Percentiles rank a stretch among this genome's conserved stretches.
phyloP scores from a whole-genome alignment of 2,329 filamentous ascomycete genomes.

The Neonectria punicea region DNA sequence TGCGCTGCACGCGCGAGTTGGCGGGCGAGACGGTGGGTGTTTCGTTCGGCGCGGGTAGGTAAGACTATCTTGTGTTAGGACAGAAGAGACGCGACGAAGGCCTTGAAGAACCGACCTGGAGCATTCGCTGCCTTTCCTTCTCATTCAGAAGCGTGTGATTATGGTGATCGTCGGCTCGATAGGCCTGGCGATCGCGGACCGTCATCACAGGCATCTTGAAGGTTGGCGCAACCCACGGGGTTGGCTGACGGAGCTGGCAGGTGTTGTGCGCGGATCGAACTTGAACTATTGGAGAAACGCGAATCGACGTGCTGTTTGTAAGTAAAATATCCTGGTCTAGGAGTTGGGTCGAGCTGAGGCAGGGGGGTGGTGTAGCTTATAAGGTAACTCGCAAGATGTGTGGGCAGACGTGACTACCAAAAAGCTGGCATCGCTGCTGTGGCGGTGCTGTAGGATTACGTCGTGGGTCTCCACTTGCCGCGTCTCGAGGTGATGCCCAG shows the following conservation, averaged over 20 bases:
- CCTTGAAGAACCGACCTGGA: slow-evolving; percentile 44
- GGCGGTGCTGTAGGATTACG: slow-evolving; percentile 42
- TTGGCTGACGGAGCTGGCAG: slow-evolving; percentile 34
- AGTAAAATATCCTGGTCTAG: slow-evolving; percentile 9
- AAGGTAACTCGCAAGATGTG: slow-evolving; percentile 33
- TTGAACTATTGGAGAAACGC: background rate
- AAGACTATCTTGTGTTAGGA: slow-evolving; percentile 44
- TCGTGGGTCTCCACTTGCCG: slow-evolving; percentile 39
- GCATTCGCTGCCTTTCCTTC: slow-evolving; percentile 50
- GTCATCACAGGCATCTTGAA: slow-evolving; percentile 49
- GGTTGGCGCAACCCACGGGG: slow-evolving; percentile 41
- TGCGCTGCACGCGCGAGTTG: slow-evolving; percentile 39
- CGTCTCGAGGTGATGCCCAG: slow-evolving; percentile 4
- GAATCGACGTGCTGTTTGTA: background rate
- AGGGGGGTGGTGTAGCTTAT: slow-evolving; percentile 35
- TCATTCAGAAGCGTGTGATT: slow-evolving; percentile 49
- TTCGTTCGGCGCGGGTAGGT: slow-evolving; percentile 49
- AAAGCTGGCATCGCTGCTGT: slow-evolving; percentile 35
- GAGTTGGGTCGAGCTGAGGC: slow-evolving; percentile 23
- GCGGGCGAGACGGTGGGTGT: slow-evolving; percentile 37
- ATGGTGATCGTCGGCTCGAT: slow-evolving; percentile 52
- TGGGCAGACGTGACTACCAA: slow-evolving; percentile 39
- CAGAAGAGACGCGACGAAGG: background rate
- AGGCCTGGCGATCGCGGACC: slow-evolving; percentile 50
- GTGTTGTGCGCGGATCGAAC: background rate